A percentile compares a stretch with the other conserved stretches of the same genome.
Conservation (phyloP, 306 rosid genomes). For the Comarum palustre region DNA sequence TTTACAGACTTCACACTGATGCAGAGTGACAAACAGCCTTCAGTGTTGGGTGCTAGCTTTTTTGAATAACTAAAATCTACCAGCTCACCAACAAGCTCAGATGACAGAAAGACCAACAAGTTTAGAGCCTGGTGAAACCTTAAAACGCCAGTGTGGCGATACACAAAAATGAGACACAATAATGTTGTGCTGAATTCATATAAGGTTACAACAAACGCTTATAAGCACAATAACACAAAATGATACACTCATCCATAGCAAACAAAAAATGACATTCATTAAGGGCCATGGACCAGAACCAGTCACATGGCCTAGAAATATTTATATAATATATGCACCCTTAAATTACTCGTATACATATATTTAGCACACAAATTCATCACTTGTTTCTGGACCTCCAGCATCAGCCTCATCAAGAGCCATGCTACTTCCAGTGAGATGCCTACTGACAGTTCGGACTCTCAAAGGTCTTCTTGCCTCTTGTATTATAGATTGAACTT, state of each 20-base stretch:
- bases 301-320: neutral
- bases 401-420: conserved; percentile 70
- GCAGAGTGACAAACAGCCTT: no score
- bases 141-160: neutral
- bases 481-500: conserved; percentile 56
- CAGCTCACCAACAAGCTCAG: neutral
- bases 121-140: neutral
- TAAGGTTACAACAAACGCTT: neutral
- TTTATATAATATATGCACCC: neutral
- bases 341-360: conserved; percentile 25
- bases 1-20: no score
- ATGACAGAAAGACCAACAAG: neutral
- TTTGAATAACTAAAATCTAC: no score
- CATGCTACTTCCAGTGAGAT: conserved; percentile 52
- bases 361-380: conserved; percentile 51
- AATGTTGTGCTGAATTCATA: neutral
- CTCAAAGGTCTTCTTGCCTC: conserved; percentile 56
- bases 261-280: neutral
- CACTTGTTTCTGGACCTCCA: conserved; percentile 58
- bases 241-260: neutral
- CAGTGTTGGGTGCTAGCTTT: neutral
- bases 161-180: neutral
- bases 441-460: conserved; percentile 39
- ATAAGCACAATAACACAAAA: neutral
- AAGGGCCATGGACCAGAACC: neutral